These are phyloP conservation scores for Zymoseptoria pseudotritici DNA, from an alignment of 2,329 filamentous ascomycete genomes.

Conservation along the genomic window DNA sequence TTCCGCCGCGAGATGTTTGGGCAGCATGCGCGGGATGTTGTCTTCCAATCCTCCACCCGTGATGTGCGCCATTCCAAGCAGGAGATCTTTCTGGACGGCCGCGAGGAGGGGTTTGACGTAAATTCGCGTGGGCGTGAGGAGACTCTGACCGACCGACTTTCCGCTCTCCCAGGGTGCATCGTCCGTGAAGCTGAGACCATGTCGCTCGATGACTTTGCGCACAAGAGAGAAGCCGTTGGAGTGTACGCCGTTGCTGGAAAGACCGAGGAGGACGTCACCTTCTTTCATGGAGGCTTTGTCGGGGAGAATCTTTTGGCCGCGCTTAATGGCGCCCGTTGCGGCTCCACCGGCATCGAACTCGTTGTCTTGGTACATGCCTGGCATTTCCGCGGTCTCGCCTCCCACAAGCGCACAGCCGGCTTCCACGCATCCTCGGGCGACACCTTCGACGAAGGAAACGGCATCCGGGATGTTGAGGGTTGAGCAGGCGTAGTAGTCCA, in stretches of 20 bases:
- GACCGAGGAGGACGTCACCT: conserved; percentile 79
- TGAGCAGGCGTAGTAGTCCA: conserved; percentile 96
- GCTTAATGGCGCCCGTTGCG: conserved; percentile 74
- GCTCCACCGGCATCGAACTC: conserved; percentile 92
- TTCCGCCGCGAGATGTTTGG: conserved; percentile 66
- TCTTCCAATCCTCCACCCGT: conserved; percentile 89
- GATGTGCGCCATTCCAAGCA: conserved; percentile 95
- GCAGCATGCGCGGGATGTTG: conserved; percentile 92
- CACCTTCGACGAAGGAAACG: conserved; percentile 81
- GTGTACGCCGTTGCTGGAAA: conserved; percentile 81
- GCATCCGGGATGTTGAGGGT: conserved; percentile 72
- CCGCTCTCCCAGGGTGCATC: conserved; percentile 66
- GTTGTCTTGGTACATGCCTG: conserved; percentile 78
- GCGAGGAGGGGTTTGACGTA: conserved; percentile 70
- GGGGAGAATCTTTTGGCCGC: conserved; percentile 62
- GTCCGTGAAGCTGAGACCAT: conserved; percentile 63
- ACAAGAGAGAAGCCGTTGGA: conserved; percentile 98
- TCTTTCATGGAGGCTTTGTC: conserved; percentile 65
- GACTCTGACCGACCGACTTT: conserved; percentile 61
- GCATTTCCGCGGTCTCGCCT: conserved; percentile 97
- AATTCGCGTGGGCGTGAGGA: conserved; percentile 85
- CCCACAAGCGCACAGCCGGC: conserved; percentile 88
- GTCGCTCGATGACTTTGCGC: conserved; percentile 74
- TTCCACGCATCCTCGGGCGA: conserved; percentile 77
- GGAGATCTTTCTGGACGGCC: conserved; percentile 51